These are phyloP conservation scores for Penicillium sp. DNA, from an alignment of 2,329 filamentous ascomycete species.

Conservation along the genomic window DNA sequence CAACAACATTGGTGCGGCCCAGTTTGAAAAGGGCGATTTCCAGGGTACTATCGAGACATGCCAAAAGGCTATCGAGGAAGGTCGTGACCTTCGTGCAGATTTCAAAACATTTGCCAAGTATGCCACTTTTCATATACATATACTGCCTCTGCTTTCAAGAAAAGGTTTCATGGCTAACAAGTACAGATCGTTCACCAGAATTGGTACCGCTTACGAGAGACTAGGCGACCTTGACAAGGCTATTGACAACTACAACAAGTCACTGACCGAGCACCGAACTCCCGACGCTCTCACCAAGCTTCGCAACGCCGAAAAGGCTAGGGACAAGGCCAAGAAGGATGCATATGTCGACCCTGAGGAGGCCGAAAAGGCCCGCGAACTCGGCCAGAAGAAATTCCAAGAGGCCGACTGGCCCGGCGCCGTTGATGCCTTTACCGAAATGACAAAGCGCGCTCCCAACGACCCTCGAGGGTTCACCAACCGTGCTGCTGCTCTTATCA, in stretches of 20 bases:
- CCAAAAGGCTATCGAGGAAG: slow-evolving; percentile 86
- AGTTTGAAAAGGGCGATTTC: slow-evolving; percentile 96
- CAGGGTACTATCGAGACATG: slow-evolving; percentile 85
- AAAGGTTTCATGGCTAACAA: slow-evolving; percentile 16
- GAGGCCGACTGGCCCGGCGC: slow-evolving; percentile 93
- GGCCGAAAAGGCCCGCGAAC: slow-evolving; percentile 92
- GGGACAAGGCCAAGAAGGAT: slow-evolving; percentile 74
- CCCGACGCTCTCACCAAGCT: slow-evolving; percentile 94
- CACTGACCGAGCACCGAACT: slow-evolving; percentile 94
- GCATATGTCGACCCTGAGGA: slow-evolving; percentile 89
- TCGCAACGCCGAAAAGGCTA: slow-evolving; percentile 84
- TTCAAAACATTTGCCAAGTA: slow-evolving; percentile 98
- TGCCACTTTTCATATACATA: slow-evolving; percentile 21
- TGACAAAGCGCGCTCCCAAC: slow-evolving; percentile 92
- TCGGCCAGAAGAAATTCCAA: slow-evolving; percentile 97
- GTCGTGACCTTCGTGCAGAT: slow-evolving; percentile 86
- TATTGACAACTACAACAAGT: slow-evolving; percentile 88
- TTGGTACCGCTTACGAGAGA: slow-evolving; percentile 93
- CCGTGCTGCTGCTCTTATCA: slow-evolving; percentile 94
- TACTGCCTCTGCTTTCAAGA: neutral
- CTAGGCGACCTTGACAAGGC: slow-evolving; percentile 78
- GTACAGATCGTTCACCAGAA: slow-evolving; percentile 79
- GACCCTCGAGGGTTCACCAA: slow-evolving; percentile 97
- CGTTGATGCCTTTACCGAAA: slow-evolving; percentile 91
- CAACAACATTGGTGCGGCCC: slow-evolving; percentile 91